Evolutionary conservation across 2,329 filamentous ascomycete species (phyloP), one percentile per base, ranked within the genome.

Genomic region (Fusarium tjaetaba): DNA sequence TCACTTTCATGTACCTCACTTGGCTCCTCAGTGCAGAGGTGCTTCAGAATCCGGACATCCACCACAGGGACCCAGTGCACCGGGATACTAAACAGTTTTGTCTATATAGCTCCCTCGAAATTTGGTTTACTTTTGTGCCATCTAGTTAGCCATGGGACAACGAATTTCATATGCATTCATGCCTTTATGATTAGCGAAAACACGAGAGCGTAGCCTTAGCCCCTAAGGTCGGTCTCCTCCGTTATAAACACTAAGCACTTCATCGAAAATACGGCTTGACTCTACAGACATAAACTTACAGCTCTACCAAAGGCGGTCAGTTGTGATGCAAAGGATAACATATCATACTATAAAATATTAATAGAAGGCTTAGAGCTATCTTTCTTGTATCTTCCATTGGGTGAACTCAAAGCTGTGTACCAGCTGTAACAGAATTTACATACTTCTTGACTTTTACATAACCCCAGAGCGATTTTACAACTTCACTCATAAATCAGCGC

Each of bases 1-100:
- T 16, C 56, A 71, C 38, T 70, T 70, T 24, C 74, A 78, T 42
- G 68, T 62, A 24, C 72, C 76, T 36, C 76, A 77, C 49, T 49
- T 73, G 18, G 65, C 74, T 45, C 74, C 76, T 41, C 76, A 78
- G 52, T 76, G 70, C 38, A 69, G 72, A 58, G 63, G 73, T 34
- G 64, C 48, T 26, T 59, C 62, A n/a, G 74, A 62, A 42, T 51
- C 61, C 34, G 68, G 46, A 28, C 49, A 45, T 39, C 60, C 70
- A 18, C 65, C 57, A n/a, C 68, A 70, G 20, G 72, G 68, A 7
- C 61, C 64, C 30, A 45, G 51, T 16, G 39, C 60, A 61, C 46
- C 57, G 32, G 58, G 68, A 34, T 46, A 51, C 22, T 57, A 61
- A 18, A 14, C 20, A 26, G 15, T 58, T 45, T 36, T 24, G 20